These are phyloP conservation scores for Lactarius evosmus DNA, from an alignment of 768 basidiomycete species.

Conservation along the genomic window DNA sequence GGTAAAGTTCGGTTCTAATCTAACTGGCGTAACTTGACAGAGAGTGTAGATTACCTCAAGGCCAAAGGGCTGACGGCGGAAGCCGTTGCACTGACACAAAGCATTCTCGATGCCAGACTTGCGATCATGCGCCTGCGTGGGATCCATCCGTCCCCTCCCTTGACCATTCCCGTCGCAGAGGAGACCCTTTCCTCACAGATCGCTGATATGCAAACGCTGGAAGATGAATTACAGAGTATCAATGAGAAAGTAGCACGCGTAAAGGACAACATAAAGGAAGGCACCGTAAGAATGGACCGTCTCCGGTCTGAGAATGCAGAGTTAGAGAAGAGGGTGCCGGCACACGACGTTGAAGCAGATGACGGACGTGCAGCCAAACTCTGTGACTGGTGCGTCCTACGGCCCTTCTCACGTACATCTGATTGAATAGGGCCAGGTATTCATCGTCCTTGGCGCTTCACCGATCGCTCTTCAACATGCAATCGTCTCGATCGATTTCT, in stretches of 20 bases:
- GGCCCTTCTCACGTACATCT: not conserved
- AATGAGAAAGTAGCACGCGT: slow-evolving; percentile 50
- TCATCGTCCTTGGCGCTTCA: slow-evolving; percentile 66
- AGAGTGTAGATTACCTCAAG: slow-evolving; percentile 53
- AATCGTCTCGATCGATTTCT: slow-evolving; percentile 55
- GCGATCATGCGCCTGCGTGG: slow-evolving; percentile 78
- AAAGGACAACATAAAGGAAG: slow-evolving; percentile 60
- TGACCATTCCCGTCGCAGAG: slow-evolving; percentile 74
- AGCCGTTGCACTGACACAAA: slow-evolving; percentile 59
- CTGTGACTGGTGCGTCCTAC: slow-evolving; percentile 60
- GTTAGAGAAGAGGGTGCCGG: slow-evolving; percentile 63
- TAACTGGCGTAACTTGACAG: not conserved
- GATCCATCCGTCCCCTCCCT: slow-evolving; percentile 72
- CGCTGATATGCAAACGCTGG: slow-evolving; percentile 73
- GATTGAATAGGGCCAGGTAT: slow-evolving; percentile 48
- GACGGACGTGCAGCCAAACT: slow-evolving; percentile 61
- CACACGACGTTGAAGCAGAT: slow-evolving; percentile 50
- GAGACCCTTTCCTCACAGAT: slow-evolving; percentile 72
- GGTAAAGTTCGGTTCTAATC: slow-evolving; percentile 37
- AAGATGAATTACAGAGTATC: slow-evolving; percentile 56
- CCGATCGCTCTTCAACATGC: slow-evolving; percentile 55
- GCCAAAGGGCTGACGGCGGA: slow-evolving; percentile 51
- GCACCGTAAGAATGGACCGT: slow-evolving; percentile 53
- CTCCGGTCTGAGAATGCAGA: slow-evolving; percentile 61
- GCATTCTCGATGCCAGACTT: slow-evolving; percentile 81